These are phyloP conservation scores for Blumeria hordei DNA, from an alignment of 2,329 filamentous ascomycete genomes.

Conservation along the genomic window DNA sequence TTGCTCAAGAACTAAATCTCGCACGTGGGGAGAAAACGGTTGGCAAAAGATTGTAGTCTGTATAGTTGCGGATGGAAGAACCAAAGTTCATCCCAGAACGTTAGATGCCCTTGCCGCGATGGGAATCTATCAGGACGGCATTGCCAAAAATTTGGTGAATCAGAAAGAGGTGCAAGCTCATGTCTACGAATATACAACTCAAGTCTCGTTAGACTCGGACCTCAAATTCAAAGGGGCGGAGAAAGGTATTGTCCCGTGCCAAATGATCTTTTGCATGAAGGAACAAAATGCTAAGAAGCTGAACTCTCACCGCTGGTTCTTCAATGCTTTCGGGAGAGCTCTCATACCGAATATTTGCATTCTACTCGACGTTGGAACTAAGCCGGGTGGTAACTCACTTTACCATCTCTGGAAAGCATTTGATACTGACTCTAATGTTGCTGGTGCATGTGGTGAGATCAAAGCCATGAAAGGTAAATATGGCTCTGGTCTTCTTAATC, in stretches of 20 bases:
- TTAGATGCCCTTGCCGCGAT: slow-evolving; percentile 87
- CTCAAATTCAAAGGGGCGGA: slow-evolving; percentile 98
- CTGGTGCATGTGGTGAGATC: slow-evolving; percentile 90
- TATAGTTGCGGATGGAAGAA: slow-evolving; percentile 81
- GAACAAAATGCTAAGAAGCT: slow-evolving; percentile 95
- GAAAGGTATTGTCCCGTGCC: slow-evolving; percentile 93
- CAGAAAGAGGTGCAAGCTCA: slow-evolving; percentile 85
- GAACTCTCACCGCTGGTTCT: slow-evolving; percentile 97
- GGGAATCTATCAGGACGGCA: slow-evolving; percentile 94
- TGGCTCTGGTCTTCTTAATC: slow-evolving; percentile 68
- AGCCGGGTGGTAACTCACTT: slow-evolving; percentile 68
- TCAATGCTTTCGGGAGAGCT: slow-evolving; percentile 86
- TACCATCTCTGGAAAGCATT: slow-evolving; percentile 99
- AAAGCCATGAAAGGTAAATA: slow-evolving; percentile 84
- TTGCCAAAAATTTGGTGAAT: slow-evolving; percentile 97
- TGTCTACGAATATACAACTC: slow-evolving; percentile 96
- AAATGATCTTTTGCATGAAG: slow-evolving; percentile 96
- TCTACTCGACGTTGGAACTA: slow-evolving; percentile 84
- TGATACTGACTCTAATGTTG: slow-evolving; percentile 90
- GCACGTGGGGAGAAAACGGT: slow-evolving; percentile 88
- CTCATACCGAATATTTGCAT: slow-evolving; percentile 94
- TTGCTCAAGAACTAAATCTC: slow-evolving; percentile 71
- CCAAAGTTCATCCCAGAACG: slow-evolving; percentile 80
- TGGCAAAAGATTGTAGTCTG: slow-evolving; percentile 99
- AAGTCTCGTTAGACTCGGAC: slow-evolving; percentile 84